These are phyloP conservation scores for Candida dendrica DNA, from an alignment of 805 yeast species.

Conservation along the genomic window DNA sequence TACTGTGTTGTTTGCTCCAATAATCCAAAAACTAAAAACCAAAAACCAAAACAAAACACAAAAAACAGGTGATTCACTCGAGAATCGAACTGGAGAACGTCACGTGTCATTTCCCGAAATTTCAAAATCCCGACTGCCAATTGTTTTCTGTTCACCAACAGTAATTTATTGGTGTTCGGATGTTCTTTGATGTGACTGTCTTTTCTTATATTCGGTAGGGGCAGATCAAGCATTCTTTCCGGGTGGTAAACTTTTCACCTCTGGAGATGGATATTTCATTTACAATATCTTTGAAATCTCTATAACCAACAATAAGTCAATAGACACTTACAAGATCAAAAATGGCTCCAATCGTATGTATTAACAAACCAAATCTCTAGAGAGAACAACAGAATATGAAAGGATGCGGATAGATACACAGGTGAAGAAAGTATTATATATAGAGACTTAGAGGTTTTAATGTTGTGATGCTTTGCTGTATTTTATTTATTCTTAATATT, in stretches of 20 bases:
- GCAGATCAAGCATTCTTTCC: not conserved
- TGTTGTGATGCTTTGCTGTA: constrained; percentile 23
- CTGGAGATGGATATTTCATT: not conserved
- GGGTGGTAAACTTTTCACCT: not conserved
- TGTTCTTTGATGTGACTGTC: not conserved
- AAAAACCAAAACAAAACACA: too few species aligned
- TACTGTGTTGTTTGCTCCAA: too few species aligned
- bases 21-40: too few species aligned
- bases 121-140: too few species aligned
- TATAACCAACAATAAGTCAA: constrained; percentile 4
- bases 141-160: too few species aligned
- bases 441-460: not conserved
- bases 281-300: not conserved
- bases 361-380: not conserved
- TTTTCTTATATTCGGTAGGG: not conserved
- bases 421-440: not conserved
- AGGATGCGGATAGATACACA: too few species aligned
- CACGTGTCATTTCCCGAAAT: too few species aligned
- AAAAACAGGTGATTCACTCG: too few species aligned
- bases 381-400: too few species aligned
- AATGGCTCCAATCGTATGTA: constrained; percentile 94
- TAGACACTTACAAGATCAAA: constrained; percentile 16
- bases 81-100: too few species aligned
- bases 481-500: constrained; percentile 23
- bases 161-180: too few species aligned